Base-by-base conservation (phyloP, 2,329 filamentous ascomycete species). In the Akanthomyces lecanii region DNA sequence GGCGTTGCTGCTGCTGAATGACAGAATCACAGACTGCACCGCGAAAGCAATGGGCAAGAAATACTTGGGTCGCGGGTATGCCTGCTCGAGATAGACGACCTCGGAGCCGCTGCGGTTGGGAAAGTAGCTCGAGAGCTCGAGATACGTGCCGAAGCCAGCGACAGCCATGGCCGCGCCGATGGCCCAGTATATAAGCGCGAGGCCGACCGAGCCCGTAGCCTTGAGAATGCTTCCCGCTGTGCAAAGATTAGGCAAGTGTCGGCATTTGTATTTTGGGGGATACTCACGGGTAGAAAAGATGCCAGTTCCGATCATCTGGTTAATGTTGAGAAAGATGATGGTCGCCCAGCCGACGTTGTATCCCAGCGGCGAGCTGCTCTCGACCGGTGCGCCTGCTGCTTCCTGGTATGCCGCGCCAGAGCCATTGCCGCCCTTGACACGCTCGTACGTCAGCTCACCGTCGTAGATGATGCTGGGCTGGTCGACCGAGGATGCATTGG, bases 11-110 rank as follows among this genome's bases (percentile, higher is more conserved):
- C 85, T 87, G 66, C 83, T 85, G 66, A 89, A 90, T 0, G 87
- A 88, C 4, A 90, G 74, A 1, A 87, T 71, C 1, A 89, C 84
- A 0, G 82, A 81, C 69, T 87, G 84, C 3, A 88, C 81, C 0
- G 87, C 87, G 69, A 87, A 90, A 0, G 85, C 78, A 0, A 84
- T 84, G 0, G 87, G 85, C 55, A 90, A 84, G 64, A 90, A 80
- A 69, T 85, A 87, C 61, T 79, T 82, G 0, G 87, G 88, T 1
- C 85, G 79, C 1, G 86, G 86, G 65, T 82, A 90, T 0, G 85
- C 84, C 68, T 90, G 87, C 67, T 90, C 87, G 0, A 90, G 78
- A 66, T 89, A 90, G 0, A 88, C 87, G 0, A 88, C 86, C 67
- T 90, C 85, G 0, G 82, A 81, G 0, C 87, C 87, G 2, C 84